Base-by-base conservation (phyloP, 2,329 filamentous ascomycete genomes). In the Neonectria neomacrospora region DNA sequence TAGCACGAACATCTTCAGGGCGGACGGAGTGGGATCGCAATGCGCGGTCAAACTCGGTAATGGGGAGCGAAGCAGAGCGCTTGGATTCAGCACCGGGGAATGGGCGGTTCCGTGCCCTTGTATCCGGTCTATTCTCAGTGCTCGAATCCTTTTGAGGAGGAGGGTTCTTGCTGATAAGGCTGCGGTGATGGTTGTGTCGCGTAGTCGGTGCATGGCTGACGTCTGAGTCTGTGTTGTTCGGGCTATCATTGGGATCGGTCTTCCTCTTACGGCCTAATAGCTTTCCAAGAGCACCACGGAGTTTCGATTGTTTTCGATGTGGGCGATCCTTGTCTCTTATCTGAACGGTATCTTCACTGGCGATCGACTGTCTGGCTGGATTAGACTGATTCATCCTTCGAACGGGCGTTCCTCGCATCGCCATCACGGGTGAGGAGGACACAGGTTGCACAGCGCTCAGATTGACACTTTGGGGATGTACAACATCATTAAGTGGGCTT, bases 1-100 rank as follows among this genome's bases (percentile, higher is more conserved):
- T 86, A 39, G 81, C 82, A 34, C 81, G 78, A 23, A 84, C 83
- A 67, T 88, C 85, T 39, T 86, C 82, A 2, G 83, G 83, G 1
- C 86, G 85, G 42, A 88, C 78, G 2, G 88, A 89, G 72, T 90
- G 87, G 12, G 88, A 90, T 47, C 87, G 82, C 39, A 90, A 73
- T 2, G 88, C 87, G 45, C 85, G 81, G 64, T 88, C 86, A 65
- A 84, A 87, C 69, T 90, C 87, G 48, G 83, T 87, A 54, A 89
- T 82, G 9, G 87, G 87, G 32, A 89, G 70, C 5, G 88, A 89
- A 5, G 81, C 81, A 8, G 87, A 87, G 58, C 87, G 84, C 71
- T 88, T 86, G 18, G 80, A 77, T 64, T 82, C 82, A 54, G 65
- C 67, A 53, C 68, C 66, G 72, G 77, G 64, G 67, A 77, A 56